Conservation (phyloP, 306 rosid genomes). For the Carpinus viminea region DNA sequence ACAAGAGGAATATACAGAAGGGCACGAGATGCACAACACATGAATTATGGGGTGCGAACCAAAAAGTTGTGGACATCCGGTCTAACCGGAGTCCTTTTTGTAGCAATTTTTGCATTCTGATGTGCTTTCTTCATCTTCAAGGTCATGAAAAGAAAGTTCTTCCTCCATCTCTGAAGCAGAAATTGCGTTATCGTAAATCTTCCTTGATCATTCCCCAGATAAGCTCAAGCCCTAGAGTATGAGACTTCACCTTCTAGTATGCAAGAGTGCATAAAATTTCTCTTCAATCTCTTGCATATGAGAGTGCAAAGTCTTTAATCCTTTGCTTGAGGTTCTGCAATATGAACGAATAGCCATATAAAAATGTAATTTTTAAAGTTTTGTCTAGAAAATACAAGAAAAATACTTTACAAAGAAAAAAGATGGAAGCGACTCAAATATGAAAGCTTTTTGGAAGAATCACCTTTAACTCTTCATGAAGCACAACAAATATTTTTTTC, state of each 20-base stretch:
- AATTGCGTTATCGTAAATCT: neutral
- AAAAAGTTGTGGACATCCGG: slow-evolving; percentile 21
- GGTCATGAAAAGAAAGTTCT: slow-evolving; percentile 1
- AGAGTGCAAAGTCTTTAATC: slow-evolving; percentile 60
- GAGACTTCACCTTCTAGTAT: slow-evolving; percentile 27
- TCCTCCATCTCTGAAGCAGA: neutral
- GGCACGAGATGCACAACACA: slow-evolving; percentile 28
- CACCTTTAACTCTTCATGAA: slow-evolving; percentile 83
- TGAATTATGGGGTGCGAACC: slow-evolving; percentile 17
- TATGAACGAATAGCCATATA: slow-evolving; percentile 20
- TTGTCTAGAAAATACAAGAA: neutral
- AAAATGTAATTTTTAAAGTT: neutral
- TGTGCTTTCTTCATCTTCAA: neutral
- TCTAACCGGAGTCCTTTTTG: neutral
- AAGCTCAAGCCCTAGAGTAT: slow-evolving; percentile 15
- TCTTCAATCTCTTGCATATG: slow-evolving; percentile 45
- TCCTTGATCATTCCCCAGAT: slow-evolving; percentile 20
- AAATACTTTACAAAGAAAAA: neutral
- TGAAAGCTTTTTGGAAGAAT: slow-evolving; percentile 22
- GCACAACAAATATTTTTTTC: slow-evolving; percentile 87
- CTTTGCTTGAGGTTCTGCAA: slow-evolving; percentile 76
- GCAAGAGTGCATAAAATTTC: slow-evolving; percentile 4
- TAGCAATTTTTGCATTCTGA: neutral
- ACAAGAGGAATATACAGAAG: slow-evolving; percentile 22
- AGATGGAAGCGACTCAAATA: neutral